phyloP scores from a whole-genome alignment of 768 basidiomycete species.

The Dendrothele bispora region DNA sequence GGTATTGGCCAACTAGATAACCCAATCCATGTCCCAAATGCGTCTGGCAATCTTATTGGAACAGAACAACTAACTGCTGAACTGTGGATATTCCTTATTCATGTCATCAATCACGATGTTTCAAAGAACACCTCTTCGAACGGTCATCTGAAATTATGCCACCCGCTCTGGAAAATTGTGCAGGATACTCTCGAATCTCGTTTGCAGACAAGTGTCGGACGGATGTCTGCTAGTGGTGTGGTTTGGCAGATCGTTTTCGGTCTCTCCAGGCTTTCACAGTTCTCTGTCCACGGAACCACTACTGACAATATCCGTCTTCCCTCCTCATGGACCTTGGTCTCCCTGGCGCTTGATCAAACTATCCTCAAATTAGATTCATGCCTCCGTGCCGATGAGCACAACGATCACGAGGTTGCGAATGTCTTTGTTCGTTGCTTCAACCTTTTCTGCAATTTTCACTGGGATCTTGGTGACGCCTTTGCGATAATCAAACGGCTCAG shows the following conservation, averaged over 20 bases:
- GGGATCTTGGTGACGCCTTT: slow-evolving; percentile 61
- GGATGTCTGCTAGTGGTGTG: too few relatives aligned
- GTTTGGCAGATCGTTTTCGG: too few relatives aligned
- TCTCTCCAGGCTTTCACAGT: too few relatives aligned
- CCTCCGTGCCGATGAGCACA: slow-evolving; percentile 42
- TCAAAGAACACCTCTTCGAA: slow-evolving; percentile 22
- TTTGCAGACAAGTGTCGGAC: too few relatives aligned
- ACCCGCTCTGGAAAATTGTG: slow-evolving; percentile 12
- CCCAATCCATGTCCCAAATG: neutral
- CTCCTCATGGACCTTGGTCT: slow-evolving; percentile 67
- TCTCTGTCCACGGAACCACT: slow-evolving; percentile 43
- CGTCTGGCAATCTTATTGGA: neutral
- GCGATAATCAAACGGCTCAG: slow-evolving; percentile 63
- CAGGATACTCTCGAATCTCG: neutral
- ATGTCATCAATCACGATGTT: slow-evolving; percentile 30
- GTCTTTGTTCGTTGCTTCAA: slow-evolving; percentile 72
- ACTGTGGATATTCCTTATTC: slow-evolving; percentile 54
- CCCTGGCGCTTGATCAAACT: slow-evolving; percentile 50
- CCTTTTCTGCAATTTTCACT: slow-evolving; percentile 76
- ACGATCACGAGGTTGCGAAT: slow-evolving; percentile 70
- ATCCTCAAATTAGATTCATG: slow-evolving; percentile 41
- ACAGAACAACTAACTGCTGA: slow-evolving; percentile 40
- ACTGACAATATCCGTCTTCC: slow-evolving; percentile 40
- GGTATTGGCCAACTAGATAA: slow-evolving; percentile 7
- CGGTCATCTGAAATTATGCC: slow-evolving; percentile 26